These are phyloP conservation scores for Stevia rebaudiana DNA, from an alignment of 140 eudicot genomes.

Conservation along the genomic window DNA sequence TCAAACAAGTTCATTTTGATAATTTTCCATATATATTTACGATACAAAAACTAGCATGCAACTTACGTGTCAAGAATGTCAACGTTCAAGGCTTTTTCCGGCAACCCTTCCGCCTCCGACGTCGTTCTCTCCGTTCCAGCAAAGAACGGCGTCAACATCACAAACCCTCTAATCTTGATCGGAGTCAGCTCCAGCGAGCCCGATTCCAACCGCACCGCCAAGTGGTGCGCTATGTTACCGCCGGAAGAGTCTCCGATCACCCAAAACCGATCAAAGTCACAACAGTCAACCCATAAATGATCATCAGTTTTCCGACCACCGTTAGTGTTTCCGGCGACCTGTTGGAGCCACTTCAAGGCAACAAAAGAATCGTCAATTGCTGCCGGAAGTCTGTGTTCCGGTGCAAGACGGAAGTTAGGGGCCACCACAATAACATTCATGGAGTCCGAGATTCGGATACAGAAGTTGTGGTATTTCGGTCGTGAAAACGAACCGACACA, in stretches of 20 bases:
- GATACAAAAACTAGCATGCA: too few relatives aligned
- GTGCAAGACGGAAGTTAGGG: conserved; percentile 85
- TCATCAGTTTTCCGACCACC: neutral
- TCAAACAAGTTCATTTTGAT: too few relatives aligned
- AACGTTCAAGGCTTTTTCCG: conserved; percentile 42
- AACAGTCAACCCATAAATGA: conserved; percentile 38
- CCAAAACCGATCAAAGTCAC: conserved; percentile 51
- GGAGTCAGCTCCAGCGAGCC: conserved; percentile 56
- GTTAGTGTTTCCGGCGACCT: conserved; percentile 4
- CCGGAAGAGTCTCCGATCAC: conserved; percentile 80
- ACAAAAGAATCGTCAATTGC: conserved; percentile 53
- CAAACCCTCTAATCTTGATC: conserved; percentile 62
- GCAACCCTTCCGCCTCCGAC: conserved; percentile 66
- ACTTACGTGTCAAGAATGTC: conserved; percentile 69
- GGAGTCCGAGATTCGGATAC: conserved; percentile 56
- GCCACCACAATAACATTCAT: conserved; percentile 56
- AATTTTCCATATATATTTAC: too few relatives aligned
- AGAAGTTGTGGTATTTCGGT: conserved; percentile 63
- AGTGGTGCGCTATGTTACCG: conserved; percentile 74
- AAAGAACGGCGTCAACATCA: conserved; percentile 78
- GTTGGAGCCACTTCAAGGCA: conserved; percentile 59
- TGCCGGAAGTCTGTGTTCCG: conserved; percentile 80
- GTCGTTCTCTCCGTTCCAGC: conserved; percentile 69
- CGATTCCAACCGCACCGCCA: conserved; percentile 59
- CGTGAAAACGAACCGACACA: conserved; percentile 69